These are phyloP conservation scores for Penicillium waksmanii DNA, from an alignment of 495 filamentous ascomycete species.

Conservation along the genomic window DNA sequence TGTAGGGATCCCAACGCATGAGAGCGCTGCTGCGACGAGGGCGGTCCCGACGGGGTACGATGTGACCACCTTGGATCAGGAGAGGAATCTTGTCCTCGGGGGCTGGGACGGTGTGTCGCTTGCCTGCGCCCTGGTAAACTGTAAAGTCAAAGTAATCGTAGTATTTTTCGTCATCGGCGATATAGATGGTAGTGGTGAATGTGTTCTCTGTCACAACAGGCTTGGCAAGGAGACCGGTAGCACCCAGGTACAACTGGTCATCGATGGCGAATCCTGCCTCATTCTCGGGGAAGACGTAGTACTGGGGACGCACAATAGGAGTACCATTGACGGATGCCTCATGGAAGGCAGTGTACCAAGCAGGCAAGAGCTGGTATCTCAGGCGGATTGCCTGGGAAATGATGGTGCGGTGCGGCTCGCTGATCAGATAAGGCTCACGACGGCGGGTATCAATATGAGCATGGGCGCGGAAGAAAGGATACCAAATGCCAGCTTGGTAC, in stretches of 20 bases:
- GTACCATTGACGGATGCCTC: slow-evolving; percentile 79
- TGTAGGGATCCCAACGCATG: slow-evolving; percentile 95
- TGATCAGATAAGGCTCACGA: slow-evolving; percentile 87
- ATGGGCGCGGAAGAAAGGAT: slow-evolving; percentile 98
- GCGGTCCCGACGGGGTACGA: slow-evolving; percentile 86
- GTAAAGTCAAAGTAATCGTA: slow-evolving; percentile 93
- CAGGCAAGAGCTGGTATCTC: slow-evolving; percentile 85
- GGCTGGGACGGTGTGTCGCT: slow-evolving; percentile 67
- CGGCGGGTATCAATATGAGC: slow-evolving; percentile 95
- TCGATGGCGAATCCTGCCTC: slow-evolving; percentile 85
- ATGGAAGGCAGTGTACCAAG: slow-evolving; percentile 97
- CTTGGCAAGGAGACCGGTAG: slow-evolving; percentile 84
- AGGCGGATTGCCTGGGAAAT: slow-evolving; percentile 86
- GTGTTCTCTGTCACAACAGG: slow-evolving; percentile 79
- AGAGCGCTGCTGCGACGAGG: slow-evolving; percentile 82
- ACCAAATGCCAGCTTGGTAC: slow-evolving; percentile 97
- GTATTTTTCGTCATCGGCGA: slow-evolving; percentile 85
- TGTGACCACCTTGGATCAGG: slow-evolving; percentile 88
- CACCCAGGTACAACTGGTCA: slow-evolving; percentile 89
- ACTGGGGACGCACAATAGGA: slow-evolving; percentile 89
- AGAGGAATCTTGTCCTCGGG: slow-evolving; percentile 85
- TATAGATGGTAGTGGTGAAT: slow-evolving; percentile 75
- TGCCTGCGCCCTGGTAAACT: slow-evolving; percentile 68
- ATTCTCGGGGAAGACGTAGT: slow-evolving; percentile 86
- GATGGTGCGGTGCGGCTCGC: slow-evolving; percentile 82